A percentile compares a stretch with the other conserved stretches of the same genome.
Evolutionary conservation across 106 monocot genomes (phyloP).

Genomic region (Apostasia ramifera): DNA sequence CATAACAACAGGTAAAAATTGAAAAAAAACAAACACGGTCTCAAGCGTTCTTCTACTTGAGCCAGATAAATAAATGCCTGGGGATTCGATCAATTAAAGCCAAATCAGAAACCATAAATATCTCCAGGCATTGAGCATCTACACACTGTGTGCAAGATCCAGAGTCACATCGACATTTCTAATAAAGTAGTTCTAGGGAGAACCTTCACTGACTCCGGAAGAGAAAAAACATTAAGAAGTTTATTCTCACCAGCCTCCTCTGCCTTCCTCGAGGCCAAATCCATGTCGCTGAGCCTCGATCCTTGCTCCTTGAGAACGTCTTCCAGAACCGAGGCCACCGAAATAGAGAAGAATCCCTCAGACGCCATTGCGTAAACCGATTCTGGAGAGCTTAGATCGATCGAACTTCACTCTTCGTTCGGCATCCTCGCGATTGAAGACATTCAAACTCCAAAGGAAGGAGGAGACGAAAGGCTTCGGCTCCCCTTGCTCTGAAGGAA

Average conservation of each 20-base stretch:
- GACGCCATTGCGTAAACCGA: constrained; percentile 14
- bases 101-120: too few relatives aligned
- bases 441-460: background rate
- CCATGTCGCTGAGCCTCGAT: constrained; percentile 49
- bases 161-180: too few relatives aligned
- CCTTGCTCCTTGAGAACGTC: constrained; percentile 86
- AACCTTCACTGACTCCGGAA: background rate
- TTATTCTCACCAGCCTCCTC: constrained; percentile 63
- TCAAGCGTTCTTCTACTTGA: too few relatives aligned
- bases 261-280: constrained; percentile 82
- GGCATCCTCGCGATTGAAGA: background rate
- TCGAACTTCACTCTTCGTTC: background rate
- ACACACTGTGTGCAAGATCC: too few relatives aligned
- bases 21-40: too few relatives aligned
- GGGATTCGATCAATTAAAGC: too few relatives aligned
- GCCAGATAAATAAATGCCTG: too few relatives aligned
- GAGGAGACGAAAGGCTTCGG: background rate
- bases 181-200: too few relatives aligned
- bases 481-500: background rate
- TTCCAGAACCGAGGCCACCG: constrained; percentile 64
- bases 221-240: too few relatives aligned
- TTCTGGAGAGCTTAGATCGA: background rate
- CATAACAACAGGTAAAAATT: too few relatives aligned
- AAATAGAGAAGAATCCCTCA: constrained; percentile 42
- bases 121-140: too few relatives aligned